A percentile compares a stretch with the other conserved stretches of the same genome.
phyloP scores from a whole-genome alignment of 345 rosid species.

The Arabidopsis thaliana region TAIR10.1 NC_003070.9:20395001-20395500 shows the following conservation, averaged over 20 bases:
- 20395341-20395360: conserved; percentile 14
- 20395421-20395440: conserved; percentile 83
- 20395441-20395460: conserved; percentile 96
- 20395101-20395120: neutral
- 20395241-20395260: conserved; percentile 92
- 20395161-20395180: neutral
- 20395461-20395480: conserved; percentile 84
- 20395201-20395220: conserved; percentile 93
- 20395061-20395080: neutral
- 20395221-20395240: conserved; percentile 95
- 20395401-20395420: conserved; percentile 77
- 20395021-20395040: conserved; percentile 10
- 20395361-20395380: conserved; percentile 21
- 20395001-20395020: neutral
- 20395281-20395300: conserved; percentile 77
- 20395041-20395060: conserved; percentile 15
- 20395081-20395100: neutral
- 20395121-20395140: conserved; percentile 3
- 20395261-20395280: conserved; percentile 93
- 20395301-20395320: conserved; percentile 52
- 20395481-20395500: conserved; percentile 81
- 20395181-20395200: conserved; percentile 43
- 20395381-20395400: conserved; percentile 53
- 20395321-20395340: conserved; percentile 5
- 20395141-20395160: neutral